These are phyloP conservation scores for Suillus brevipes DNA, from an alignment of 768 basidiomycete genomes.

Conservation along the genomic window DNA sequence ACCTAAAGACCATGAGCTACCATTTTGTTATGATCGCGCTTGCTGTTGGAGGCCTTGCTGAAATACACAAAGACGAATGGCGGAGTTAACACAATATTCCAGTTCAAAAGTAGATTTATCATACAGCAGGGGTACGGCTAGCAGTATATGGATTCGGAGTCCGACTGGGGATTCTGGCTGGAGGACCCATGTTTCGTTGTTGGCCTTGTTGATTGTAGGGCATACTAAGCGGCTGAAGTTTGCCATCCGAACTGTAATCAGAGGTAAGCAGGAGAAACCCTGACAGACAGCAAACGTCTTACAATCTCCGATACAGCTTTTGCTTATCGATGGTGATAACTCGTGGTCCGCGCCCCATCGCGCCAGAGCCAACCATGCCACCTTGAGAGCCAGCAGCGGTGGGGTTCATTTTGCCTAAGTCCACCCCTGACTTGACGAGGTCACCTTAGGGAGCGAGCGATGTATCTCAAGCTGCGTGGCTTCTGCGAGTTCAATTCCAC, in stretches of 20 bases:
- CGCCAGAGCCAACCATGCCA: slow-evolving; percentile 79
- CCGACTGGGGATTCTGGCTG: slow-evolving; percentile 31
- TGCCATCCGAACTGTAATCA: slow-evolving; percentile 52
- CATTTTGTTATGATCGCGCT: no score
- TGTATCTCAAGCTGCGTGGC: slow-evolving; percentile 46
- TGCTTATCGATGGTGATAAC: slow-evolving; percentile 86
- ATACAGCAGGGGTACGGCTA: slow-evolving; percentile 38
- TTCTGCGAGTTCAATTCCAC: neutral
- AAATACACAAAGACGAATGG: no score
- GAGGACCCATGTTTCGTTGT: slow-evolving; percentile 36
- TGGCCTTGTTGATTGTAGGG: slow-evolving; percentile 28
- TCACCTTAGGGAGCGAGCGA: slow-evolving; percentile 87
- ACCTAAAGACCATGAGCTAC: no score
- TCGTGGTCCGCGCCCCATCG: slow-evolving; percentile 75
- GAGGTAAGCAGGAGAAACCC: slow-evolving; percentile 5
- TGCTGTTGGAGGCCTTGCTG: no score
- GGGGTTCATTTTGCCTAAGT: slow-evolving; percentile 93
- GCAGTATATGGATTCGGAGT: slow-evolving; percentile 48
- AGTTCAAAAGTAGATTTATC: no score
- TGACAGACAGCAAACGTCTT: slow-evolving; percentile 31
- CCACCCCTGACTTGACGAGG: slow-evolving; percentile 61
- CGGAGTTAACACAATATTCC: no score
- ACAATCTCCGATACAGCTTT: slow-evolving; percentile 74
- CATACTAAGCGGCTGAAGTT: slow-evolving; percentile 50
- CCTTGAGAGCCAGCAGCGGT: slow-evolving; percentile 59